These are phyloP conservation scores for Paxillus ammoniavirescens DNA, from an alignment of 768 basidiomycete genomes.

Conservation along the genomic window DNA sequence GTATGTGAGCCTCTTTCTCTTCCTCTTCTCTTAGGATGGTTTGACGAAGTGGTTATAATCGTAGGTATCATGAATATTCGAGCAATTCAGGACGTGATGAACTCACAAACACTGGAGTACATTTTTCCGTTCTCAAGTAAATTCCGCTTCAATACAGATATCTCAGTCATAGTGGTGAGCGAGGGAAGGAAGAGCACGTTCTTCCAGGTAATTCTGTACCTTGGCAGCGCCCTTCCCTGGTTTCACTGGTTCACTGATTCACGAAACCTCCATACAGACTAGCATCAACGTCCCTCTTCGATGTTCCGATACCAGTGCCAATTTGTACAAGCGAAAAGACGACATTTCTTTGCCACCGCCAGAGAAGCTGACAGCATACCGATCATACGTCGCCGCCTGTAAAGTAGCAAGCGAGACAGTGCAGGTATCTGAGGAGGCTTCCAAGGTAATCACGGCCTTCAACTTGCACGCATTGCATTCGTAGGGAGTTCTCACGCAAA, in stretches of 20 bases:
- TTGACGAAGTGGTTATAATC: background rate
- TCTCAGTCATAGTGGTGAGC: constrained; percentile 60
- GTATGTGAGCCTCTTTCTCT: constrained; percentile 18
- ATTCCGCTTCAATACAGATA: constrained; percentile 72
- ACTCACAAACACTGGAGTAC: constrained; percentile 66
- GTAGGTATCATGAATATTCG: constrained; percentile 63
- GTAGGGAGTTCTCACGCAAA: background rate
- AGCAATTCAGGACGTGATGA: constrained; percentile 62
- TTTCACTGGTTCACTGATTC: background rate
- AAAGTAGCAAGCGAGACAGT: constrained; percentile 47
- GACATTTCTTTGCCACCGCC: constrained; percentile 44
- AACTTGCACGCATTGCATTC: background rate
- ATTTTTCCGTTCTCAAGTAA: constrained; percentile 68
- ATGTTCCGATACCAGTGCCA: constrained; percentile 23
- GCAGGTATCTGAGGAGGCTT: constrained; percentile 50
- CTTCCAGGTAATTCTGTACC: constrained; percentile 50
- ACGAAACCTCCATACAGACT: constrained; percentile 44
- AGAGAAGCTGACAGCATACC: constrained; percentile 52
- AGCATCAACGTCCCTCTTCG: constrained; percentile 52
- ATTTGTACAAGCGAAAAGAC: constrained; percentile 49
- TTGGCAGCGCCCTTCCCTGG: no score
- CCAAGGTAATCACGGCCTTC: constrained; percentile 45
- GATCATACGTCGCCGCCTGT: constrained; percentile 60
- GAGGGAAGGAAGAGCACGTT: constrained; percentile 71
- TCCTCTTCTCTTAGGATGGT: background rate